Evolutionary conservation across 192 early-diverging fungal genomes (phyloP).

Genomic region (Oehlia diaphana): DNA sequence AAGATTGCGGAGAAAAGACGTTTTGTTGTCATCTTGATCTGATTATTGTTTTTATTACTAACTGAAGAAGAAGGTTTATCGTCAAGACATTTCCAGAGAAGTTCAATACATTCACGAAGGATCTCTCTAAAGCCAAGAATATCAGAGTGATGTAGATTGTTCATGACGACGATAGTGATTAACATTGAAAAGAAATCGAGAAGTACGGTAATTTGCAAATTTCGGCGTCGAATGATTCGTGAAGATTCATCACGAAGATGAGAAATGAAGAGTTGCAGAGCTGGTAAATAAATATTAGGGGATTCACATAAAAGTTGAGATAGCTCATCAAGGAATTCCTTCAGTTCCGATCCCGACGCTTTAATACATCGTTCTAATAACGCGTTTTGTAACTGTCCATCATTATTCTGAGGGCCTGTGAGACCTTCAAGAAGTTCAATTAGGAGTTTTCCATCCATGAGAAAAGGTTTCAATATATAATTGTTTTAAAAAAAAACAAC

Average conservation of each 20-base stretch:
- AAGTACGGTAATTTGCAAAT: background rate
- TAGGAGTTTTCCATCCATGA: background rate
- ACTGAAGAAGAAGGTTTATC: background rate
- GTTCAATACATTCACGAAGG: background rate
- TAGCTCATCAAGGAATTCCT: background rate
- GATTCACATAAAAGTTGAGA: background rate
- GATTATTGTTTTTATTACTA: background rate
- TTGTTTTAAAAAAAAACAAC: no score
- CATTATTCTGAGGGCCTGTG: background rate
- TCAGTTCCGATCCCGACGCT: background rate
- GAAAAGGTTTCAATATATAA: no score
- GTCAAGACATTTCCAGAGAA: background rate
- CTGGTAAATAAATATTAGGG: background rate
- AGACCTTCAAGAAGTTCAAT: background rate
- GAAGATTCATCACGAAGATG: background rate
- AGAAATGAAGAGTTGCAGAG: background rate
- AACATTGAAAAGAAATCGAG: background rate
- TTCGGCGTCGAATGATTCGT: background rate
- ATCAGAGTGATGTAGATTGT: background rate
- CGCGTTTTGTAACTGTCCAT: background rate
- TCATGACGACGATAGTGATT: background rate
- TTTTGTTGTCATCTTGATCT: background rate
- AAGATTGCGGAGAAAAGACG: background rate
- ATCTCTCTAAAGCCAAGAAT: conserved; percentile 3
- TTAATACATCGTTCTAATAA: background rate